Evolutionary conservation across 75 land plant species (phyloP).

Genomic region (Larix kaempferi): DNA sequence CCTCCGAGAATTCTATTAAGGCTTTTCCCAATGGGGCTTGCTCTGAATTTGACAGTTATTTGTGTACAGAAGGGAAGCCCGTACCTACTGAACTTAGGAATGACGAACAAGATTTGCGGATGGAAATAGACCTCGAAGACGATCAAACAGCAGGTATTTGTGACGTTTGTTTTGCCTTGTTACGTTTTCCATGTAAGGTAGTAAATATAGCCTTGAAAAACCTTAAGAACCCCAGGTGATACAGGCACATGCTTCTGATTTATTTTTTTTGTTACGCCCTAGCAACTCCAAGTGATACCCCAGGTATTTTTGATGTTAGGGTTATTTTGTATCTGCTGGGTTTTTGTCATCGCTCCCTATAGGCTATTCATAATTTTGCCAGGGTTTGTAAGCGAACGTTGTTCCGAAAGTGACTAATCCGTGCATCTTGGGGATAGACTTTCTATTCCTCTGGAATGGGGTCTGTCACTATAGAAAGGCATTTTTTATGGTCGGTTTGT

Average conservation of each 20-base stretch:
- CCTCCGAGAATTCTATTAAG: background rate
- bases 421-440: too few relatives aligned
- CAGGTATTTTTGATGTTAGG: too few relatives aligned
- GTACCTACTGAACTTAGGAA: conserved; percentile 95
- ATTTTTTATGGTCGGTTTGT: too few relatives aligned
- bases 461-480: too few relatives aligned
- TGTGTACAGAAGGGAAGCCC: conserved; percentile 83
- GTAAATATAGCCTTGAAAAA: background rate
- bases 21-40: background rate
- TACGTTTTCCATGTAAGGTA: background rate
- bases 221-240: background rate
- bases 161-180: conserved; percentile 1
- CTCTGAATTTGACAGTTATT: background rate
- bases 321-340: too few relatives aligned
- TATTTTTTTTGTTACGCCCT: too few relatives aligned
- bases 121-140: conserved; percentile 92
- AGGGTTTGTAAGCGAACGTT: too few relatives aligned
- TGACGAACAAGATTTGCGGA: conserved; percentile 82
- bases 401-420: too few relatives aligned
- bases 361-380: too few relatives aligned
- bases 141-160: conserved; percentile 78
- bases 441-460: too few relatives aligned
- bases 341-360: too few relatives aligned
- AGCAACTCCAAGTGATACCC: too few relatives aligned
- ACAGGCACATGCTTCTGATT: background rate